Conservation (phyloP, 768 basidiomycete genomes). For the Artomyces pyxidatus region DNA sequence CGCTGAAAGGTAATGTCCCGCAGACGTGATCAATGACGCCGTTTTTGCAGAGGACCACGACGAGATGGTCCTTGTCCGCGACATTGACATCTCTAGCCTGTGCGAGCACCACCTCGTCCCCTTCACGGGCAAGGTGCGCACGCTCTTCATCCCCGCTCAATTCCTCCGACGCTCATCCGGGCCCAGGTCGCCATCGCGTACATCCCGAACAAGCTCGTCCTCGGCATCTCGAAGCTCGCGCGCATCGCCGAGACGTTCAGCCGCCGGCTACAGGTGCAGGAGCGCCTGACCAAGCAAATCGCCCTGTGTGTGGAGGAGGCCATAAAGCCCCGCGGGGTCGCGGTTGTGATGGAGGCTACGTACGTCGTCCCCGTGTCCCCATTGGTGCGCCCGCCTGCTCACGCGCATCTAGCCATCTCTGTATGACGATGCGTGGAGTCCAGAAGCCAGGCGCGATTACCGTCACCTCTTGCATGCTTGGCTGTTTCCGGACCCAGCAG, state of each 20-base stretch:
- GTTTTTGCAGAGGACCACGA: slow-evolving; percentile 99
- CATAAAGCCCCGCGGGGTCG: slow-evolving; percentile 94
- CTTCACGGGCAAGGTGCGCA: slow-evolving; percentile 90
- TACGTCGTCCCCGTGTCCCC: slow-evolving; percentile 33
- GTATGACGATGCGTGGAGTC: slow-evolving; percentile 99
- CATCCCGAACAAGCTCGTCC: slow-evolving; percentile 90
- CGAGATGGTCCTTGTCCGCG: slow-evolving; percentile 97
- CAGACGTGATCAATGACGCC: slow-evolving; percentile 98
- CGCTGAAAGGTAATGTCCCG: slow-evolving; percentile 1
- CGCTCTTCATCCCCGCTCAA: slow-evolving; percentile 2
- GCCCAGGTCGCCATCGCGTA: slow-evolving; percentile 96
- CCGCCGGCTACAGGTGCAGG: slow-evolving; percentile 93
- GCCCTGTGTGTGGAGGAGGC: slow-evolving; percentile 98
- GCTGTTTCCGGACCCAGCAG: slow-evolving; percentile 96
- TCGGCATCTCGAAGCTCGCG: slow-evolving; percentile 94
- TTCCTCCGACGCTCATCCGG: background rate
- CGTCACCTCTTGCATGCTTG: slow-evolving; percentile 95
- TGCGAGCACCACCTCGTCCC: slow-evolving; percentile 99
- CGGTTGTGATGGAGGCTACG: slow-evolving; percentile 99
- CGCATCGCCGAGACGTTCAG: slow-evolving; percentile 97
- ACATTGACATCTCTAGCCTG: slow-evolving; percentile 94
- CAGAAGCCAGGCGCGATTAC: slow-evolving; percentile 97
- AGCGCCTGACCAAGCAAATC: slow-evolving; percentile 94
- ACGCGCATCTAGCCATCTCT: slow-evolving; percentile 81
- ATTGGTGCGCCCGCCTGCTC: slow-evolving; percentile 2